A percentile compares a stretch with the other conserved stretches of the same genome.
These are phyloP conservation scores for Fusarium goolgardi DNA, from an alignment of 2,329 filamentous ascomycete genomes.

Conservation along the genomic window DNA sequence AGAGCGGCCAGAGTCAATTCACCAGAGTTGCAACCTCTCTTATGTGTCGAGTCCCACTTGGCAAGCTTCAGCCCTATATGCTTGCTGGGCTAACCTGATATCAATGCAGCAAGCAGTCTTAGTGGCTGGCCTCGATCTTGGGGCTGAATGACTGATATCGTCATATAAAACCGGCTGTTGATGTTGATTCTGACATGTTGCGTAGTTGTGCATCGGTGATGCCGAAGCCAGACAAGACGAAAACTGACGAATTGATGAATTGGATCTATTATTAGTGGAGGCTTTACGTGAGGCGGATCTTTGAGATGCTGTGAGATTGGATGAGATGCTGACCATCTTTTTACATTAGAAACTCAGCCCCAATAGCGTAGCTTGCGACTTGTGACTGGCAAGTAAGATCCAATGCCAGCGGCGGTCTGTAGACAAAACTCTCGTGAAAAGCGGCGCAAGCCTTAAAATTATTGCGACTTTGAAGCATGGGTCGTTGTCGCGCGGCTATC, in stretches of 20 bases:
- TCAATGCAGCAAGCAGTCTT: slow-evolving; percentile 24
- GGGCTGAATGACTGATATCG: slow-evolving; percentile 3
- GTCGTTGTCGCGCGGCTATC: slow-evolving; percentile 48
- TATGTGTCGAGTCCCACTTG: slow-evolving; percentile 34
- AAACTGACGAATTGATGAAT: slow-evolving; percentile 1
- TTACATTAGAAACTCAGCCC: slow-evolving; percentile 27
- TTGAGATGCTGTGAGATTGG: slow-evolving; percentile 21
- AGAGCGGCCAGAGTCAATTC: slow-evolving; percentile 10
- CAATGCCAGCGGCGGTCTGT: background rate
- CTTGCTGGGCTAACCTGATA: slow-evolving; percentile 28
- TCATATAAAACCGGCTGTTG: background rate
- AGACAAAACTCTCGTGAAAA: slow-evolving; percentile 13
- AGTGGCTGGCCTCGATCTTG: slow-evolving; percentile 26
- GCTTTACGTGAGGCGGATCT: slow-evolving; percentile 31
- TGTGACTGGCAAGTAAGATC: slow-evolving; percentile 15
- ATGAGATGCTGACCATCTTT: slow-evolving; percentile 34
- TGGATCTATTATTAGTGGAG: slow-evolving; percentile 7
- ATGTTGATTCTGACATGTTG: background rate
- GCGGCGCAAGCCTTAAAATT: slow-evolving; percentile 15
- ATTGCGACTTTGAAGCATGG: slow-evolving; percentile 20
- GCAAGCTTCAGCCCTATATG: slow-evolving; percentile 42
- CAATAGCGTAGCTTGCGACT: slow-evolving; percentile 26
- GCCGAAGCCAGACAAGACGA: slow-evolving; percentile 1
- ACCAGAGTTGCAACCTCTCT: slow-evolving; percentile 13
- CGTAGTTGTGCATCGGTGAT: slow-evolving; percentile 20